Base-by-base conservation (phyloP, 2,329 filamentous ascomycete genomes). In the Microdochium bolleyi region DNA sequence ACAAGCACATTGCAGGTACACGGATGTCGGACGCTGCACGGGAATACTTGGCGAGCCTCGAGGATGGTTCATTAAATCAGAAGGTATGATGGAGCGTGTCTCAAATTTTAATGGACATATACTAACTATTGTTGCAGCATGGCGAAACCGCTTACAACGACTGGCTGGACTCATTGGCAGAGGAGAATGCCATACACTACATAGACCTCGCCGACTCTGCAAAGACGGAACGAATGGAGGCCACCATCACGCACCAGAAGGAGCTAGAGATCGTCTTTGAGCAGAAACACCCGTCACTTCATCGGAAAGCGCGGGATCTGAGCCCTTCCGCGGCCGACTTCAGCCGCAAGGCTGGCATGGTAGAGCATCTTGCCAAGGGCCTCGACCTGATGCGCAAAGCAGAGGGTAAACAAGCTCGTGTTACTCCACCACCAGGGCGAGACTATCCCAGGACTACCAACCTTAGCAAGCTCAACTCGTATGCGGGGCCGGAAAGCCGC, bases 191-290 rank as follows among this genome's bases (percentile, higher is more conserved):
- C 22, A 64, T 66, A 2, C 65, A 67, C 2, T 61, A 66, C 3
- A 60, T 66, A 0, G 70, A 74, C 27, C 62, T 73, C 10, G 69
- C 68, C 8, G 67, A 70, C 2, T 60, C 67, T 4, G 65, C 67
- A 38, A 70, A 70, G 24, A 60, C 64, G 1, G 74, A 76, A 55
- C 71, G 74, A 24, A 61, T 64, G 16, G 67, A 68, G 14, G 70
- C 67, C 3, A 66, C 77, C 16, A 66, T 70, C 27, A 65, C 70
- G 52, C 72, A 75, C 49, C 77, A 82, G 60, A 70, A 67, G 44
- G 68, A 72, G 25, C 67, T 82, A 1, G 77, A 79, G 59, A 62
- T 65, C 0, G 77, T 80, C 53, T 76, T 82, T 52, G 68, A 72
- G 56, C 59, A 63, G 22, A 67, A 68, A 14, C 73, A 75, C 55